A percentile compares a stretch with the other conserved stretches of the same genome.
Conservation (phyloP, 306 rosid species). For the Malus domestica region DNA sequence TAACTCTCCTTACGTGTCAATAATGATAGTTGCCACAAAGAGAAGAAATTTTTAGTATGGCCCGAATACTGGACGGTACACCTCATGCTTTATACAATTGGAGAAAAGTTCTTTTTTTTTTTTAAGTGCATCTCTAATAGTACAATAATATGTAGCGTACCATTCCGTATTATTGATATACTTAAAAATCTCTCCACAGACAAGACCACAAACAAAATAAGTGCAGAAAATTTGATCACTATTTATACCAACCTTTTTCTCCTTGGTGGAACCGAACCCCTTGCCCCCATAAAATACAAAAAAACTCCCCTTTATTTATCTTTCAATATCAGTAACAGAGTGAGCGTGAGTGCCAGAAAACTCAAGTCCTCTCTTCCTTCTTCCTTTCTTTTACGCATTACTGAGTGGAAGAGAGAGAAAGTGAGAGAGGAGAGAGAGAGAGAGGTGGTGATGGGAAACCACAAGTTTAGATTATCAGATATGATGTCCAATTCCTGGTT, state of each 20-base stretch:
- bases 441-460: slow-evolving; percentile 52
- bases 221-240: no score
- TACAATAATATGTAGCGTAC: no score
- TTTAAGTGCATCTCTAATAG: no score
- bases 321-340: background rate
- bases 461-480: slow-evolving; percentile 67
- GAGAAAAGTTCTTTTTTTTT: no score
- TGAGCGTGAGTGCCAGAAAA: background rate
- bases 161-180: fast-evolving
- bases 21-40: no score
- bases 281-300: background rate
- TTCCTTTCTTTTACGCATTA: background rate
- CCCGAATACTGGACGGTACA: fast-evolving
- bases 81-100: no score
- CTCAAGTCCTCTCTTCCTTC: background rate
- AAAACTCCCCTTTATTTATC: background rate
- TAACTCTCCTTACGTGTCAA: no score
- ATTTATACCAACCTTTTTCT: background rate
- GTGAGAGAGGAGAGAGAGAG: background rate
- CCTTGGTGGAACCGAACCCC: background rate
- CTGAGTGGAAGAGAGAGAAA: background rate
- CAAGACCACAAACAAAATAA: no score
- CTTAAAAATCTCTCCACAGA: no score
- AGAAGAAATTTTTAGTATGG: no score
- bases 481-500: slow-evolving; percentile 95